Conservation (phyloP, 495 filamentous ascomycete genomes). For the Parachaetomium inaequale region DNA sequence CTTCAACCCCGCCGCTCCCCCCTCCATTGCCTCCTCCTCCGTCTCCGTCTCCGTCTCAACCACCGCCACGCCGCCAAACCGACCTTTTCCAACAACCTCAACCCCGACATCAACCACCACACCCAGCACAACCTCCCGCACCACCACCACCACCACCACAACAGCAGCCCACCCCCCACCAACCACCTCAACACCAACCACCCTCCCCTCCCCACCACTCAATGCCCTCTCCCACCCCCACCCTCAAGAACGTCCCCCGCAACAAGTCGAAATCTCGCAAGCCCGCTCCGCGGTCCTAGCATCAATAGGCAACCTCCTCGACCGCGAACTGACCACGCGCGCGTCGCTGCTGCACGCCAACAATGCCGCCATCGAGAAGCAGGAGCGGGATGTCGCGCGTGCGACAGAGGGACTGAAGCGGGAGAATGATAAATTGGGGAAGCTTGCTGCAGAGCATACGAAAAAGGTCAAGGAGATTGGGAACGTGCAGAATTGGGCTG, state of each 20-base stretch:
- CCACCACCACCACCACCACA: constrained; percentile 4
- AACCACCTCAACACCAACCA: not conserved
- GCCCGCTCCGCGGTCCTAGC: constrained; percentile 73
- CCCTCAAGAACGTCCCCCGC: not conserved
- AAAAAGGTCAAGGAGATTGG: constrained; percentile 85
- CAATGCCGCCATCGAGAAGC: constrained; percentile 61
- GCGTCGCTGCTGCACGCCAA: constrained; percentile 75
- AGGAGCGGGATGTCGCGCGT: constrained; percentile 65
- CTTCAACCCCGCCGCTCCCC: not conserved
- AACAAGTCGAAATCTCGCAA: constrained; percentile 47
- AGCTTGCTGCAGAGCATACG: constrained; percentile 63
- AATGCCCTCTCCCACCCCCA: not conserved
- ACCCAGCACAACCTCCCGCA: not conserved
- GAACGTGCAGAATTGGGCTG: constrained; percentile 97
- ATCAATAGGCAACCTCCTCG: constrained; percentile 71
- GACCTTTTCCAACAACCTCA: not conserved
- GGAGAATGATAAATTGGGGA: constrained; percentile 68
- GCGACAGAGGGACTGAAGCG: constrained; percentile 62
- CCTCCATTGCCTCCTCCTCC: constrained; percentile 1
- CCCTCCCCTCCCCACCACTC: constrained; percentile 2
- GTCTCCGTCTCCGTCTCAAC: constrained; percentile 7
- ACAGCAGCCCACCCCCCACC: not conserved
- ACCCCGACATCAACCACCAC: constrained; percentile 6
- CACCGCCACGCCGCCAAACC: not conserved
- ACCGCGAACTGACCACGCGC: constrained; percentile 66